phyloP scores from a whole-genome alignment of 2,329 filamentous ascomycete species.

The Phyllosticta citribraziliensis region DNA sequence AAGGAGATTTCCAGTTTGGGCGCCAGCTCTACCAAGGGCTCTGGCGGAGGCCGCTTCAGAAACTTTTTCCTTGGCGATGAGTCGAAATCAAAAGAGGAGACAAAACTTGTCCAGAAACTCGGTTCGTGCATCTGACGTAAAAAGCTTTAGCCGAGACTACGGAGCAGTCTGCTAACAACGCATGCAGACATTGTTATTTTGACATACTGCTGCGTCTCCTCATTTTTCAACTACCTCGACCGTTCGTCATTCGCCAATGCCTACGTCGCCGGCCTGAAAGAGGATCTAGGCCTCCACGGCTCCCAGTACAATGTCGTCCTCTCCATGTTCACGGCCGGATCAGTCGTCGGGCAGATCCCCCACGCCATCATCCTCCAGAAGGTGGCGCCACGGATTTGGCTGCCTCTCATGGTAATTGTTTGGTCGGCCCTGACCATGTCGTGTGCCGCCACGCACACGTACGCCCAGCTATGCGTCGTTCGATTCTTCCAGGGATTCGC shows the following conservation, averaged over 20 bases:
- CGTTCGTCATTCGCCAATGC: constrained; percentile 22
- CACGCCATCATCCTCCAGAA: constrained; percentile 22
- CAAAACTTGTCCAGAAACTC: constrained; percentile 20
- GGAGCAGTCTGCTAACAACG: not conserved
- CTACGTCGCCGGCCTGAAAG: constrained; percentile 22
- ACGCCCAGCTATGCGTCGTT: constrained; percentile 19
- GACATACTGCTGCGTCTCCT: constrained; percentile 22
- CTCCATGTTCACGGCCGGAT: constrained; percentile 20
- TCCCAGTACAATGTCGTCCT: constrained; percentile 22
- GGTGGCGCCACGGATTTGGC: constrained; percentile 20
- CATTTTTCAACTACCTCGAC: constrained; percentile 25
- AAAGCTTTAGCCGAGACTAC: not conserved
- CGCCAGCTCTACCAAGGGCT: not conserved
- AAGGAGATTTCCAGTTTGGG: not conserved
- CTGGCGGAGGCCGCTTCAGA: not conserved
- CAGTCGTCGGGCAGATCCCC: constrained; percentile 21
- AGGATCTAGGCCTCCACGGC: constrained; percentile 17
- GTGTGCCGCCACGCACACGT: constrained; percentile 20
- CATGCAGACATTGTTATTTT: constrained; percentile 2
- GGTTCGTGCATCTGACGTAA: constrained; percentile 18
- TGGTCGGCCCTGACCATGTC: constrained; percentile 23
- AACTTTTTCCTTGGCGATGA: not conserved
- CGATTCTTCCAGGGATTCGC: constrained; percentile 21
- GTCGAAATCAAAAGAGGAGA: constrained; percentile 16
- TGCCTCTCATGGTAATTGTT: constrained; percentile 19